Percentiles rank a stretch among this genome's conserved stretches.
Evolutionary conservation across 1,284 basidiomycete genomes (phyloP).

Genomic region (Cryptococcus sp.): DNA sequence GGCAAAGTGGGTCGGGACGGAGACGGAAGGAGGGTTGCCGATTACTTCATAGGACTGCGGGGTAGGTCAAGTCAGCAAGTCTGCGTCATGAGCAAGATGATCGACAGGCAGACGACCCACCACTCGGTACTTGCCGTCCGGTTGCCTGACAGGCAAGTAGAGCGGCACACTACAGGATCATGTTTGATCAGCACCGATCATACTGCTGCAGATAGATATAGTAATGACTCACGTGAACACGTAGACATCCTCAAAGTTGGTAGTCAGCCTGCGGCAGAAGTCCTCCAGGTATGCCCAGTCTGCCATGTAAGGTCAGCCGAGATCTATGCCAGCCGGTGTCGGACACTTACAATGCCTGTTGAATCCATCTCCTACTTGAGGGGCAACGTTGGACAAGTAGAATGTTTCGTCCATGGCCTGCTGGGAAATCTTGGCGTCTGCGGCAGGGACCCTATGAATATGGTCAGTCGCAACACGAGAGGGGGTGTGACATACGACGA

Average conservation of each 20-base stretch:
- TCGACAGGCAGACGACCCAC: constrained; percentile 56
- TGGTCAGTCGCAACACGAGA: constrained; percentile 1
- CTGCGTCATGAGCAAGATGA: too few species aligned
- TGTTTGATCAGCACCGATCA: not conserved
- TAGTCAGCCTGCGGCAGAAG: constrained; percentile 87
- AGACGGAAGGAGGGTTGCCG: constrained; percentile 80
- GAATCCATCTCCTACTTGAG: constrained; percentile 96
- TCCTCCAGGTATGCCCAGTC: constrained; percentile 97
- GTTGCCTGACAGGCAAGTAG: constrained; percentile 81
- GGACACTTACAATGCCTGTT: constrained; percentile 80
- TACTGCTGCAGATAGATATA: not conserved
- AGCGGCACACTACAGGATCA: constrained; percentile 62
- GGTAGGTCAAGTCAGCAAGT: not conserved
- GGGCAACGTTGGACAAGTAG: constrained; percentile 90
- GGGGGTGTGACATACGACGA: not conserved
- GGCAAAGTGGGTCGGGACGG: constrained; percentile 97
- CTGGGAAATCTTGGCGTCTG: constrained; percentile 80
- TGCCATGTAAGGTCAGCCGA: constrained; percentile 40
- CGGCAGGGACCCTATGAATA: constrained; percentile 79
- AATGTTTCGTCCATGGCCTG: constrained; percentile 98
- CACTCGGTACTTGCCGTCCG: constrained; percentile 91
- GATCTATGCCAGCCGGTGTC: not conserved
- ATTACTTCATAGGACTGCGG: constrained; percentile 85
- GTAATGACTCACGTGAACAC: constrained; percentile 72
- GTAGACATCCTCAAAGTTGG: constrained; percentile 85